Evolutionary conservation across 768 basidiomycete species (phyloP).

Genomic region (Suillus clintonianus): DNA sequence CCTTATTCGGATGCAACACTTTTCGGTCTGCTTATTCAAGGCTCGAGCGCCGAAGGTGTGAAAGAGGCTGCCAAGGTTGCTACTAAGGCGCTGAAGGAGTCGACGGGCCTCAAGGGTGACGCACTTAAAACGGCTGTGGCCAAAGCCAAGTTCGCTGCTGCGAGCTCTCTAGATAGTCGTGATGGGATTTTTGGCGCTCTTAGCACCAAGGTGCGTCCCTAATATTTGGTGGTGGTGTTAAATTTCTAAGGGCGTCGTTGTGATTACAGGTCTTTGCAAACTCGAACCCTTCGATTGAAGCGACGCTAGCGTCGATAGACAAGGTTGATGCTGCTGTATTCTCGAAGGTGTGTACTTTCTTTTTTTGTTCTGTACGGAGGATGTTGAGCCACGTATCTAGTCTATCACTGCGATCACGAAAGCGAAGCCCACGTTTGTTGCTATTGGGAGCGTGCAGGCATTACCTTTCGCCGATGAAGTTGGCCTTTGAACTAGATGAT

Average conservation of each 20-base stretch:
- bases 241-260: background rate
- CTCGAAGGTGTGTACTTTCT: slow-evolving; percentile 57
- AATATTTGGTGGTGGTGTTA: background rate
- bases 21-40: slow-evolving; percentile 81
- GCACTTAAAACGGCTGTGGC: slow-evolving; percentile 80
- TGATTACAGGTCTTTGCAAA: slow-evolving; percentile 59
- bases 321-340: slow-evolving; percentile 65
- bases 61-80: slow-evolving; percentile 70
- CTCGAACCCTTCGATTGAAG: slow-evolving; percentile 54
- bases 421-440: slow-evolving; percentile 84
- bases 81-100: slow-evolving; percentile 62
- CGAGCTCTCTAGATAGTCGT: slow-evolving; percentile 65
- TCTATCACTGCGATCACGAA: slow-evolving; percentile 66
- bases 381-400: slow-evolving; percentile 36
- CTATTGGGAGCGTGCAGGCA: slow-evolving; percentile 72
- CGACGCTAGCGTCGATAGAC: slow-evolving; percentile 69
- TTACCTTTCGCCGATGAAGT: slow-evolving; percentile 87
- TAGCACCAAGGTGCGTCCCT: slow-evolving; percentile 59
- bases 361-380: background rate
- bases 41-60: slow-evolving; percentile 59
- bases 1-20: slow-evolving; percentile 92
- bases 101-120: slow-evolving; percentile 55
- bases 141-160: slow-evolving; percentile 86
- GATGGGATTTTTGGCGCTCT: slow-evolving; percentile 64
- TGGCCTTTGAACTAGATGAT: slow-evolving; percentile 54